Evolutionary conservation across 1,139 yeast species (phyloP), one percentile per base, ranked within the genome.

Genomic region (Zygosaccharomyces sapae): DNA sequence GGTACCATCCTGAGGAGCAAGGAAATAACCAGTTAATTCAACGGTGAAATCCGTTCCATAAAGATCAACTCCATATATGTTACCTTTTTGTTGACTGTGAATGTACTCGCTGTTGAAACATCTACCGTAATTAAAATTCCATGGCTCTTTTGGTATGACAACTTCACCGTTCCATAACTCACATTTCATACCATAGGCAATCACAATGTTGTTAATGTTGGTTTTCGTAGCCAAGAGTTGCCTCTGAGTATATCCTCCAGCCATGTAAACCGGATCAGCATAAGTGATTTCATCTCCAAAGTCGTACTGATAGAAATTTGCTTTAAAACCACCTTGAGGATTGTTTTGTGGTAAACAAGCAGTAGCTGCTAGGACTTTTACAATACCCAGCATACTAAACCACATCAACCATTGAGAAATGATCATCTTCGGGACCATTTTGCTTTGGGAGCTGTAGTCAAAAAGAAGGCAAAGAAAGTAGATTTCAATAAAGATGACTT

Each of bases 11-110:
- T 38, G 41, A 3, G 44, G 43, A 22, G 68, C 55, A 8, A 45
- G 34, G 47, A 63, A 61, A 38, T 63, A 65, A 43, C 68, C 68
- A 12, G 58, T 50, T 7, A 62, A 46, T 47, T 59, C 65, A 9
- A 59, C 35, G 5, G 55, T 50, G 38, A 60, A 54, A 40, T 59
- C 52, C 2, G 57, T 43, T 22, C 55, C 43, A 49, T 61, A 49
- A 19, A 61, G 31, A 2, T 44, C 36, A 19, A 51, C 49, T 5
- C 59, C 61, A 33, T 43, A 49, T n/a, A 48, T 10, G 4, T 24
- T 44, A 8, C 45, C 43, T n/a, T 27, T 33, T 22, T 39, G 42
- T 6, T 9, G 12, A 13, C 35, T 31, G 5, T 29, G 5, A n/a
- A 7, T 5, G 12, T 29, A n/a, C 4, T 34, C 18, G 18, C 1